phyloP scores from a whole-genome alignment of 331 rosid species.

The Telfairia occidentalis region DNA sequence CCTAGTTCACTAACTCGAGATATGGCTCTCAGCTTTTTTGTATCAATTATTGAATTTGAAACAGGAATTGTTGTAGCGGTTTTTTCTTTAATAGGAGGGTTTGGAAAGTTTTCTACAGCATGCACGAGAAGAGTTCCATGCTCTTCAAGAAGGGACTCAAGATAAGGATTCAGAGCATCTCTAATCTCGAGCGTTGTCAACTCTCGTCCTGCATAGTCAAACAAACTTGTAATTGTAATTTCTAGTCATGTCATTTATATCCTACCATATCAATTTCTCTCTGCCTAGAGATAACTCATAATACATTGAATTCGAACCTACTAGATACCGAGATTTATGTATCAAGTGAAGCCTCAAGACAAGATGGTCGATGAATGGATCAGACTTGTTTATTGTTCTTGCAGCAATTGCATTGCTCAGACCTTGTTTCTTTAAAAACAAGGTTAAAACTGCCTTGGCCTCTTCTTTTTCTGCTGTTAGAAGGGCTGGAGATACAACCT shows the following conservation, averaged over 20 bases:
- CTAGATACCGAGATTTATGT: conserved; percentile 81
- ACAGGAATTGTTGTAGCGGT: conserved; percentile 20
- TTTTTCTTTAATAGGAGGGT: conserved; percentile 49
- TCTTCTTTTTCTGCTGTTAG: conserved; percentile 90
- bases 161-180: conserved; percentile 65
- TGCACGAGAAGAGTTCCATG: conserved; percentile 40
- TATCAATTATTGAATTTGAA: conserved; percentile 22
- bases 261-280: neutral
- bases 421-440: conserved; percentile 79
- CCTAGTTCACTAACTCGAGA: conserved; percentile 55
- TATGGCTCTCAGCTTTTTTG: conserved; percentile 52
- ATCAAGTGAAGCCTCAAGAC: conserved; percentile 65
- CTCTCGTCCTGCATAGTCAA: conserved; percentile 61
- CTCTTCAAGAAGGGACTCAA: conserved; percentile 67
- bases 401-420: conserved; percentile 61
- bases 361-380: conserved; percentile 61
- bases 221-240: conserved; percentile 10
- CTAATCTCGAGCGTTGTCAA: conserved; percentile 88
- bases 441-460: conserved; percentile 70
- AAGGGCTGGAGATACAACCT: conserved; percentile 42
- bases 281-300: conserved; percentile 8
- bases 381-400: conserved; percentile 66
- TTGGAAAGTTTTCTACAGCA: conserved; percentile 66
- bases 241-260: neutral
- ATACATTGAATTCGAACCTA: conserved; percentile 61